Base-by-base conservation (phyloP, 2,329 filamentous ascomycete species). In the Taxawa tesnikishii region DNA sequence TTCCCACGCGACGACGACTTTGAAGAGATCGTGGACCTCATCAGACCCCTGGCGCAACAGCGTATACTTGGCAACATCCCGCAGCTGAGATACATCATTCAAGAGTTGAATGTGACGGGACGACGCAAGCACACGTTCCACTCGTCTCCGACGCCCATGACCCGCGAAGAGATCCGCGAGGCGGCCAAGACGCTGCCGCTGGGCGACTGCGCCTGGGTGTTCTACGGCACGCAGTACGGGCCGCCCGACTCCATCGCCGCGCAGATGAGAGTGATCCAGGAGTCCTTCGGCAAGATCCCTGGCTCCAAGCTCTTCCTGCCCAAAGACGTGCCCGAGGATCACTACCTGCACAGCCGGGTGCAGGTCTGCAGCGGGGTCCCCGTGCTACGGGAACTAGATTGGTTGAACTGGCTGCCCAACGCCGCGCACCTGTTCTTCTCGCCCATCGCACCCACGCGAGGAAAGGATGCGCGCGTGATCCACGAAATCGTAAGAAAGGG, bases 331-430 rank as follows among this genome's bases (percentile, higher is more conserved):
- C 45, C 48, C 2, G 43, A 53, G 9, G 46, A 54, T 28, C 26
- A 34, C 2, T 43, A 42, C 42, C 51, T 38, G 10, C 54, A 45
- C 39, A 58, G 39, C 7, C 37, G 46, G 6, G 31, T 41, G 34
- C 33, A 45, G 13, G 46, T 41, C 1, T 28, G 44, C 1, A 42
- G 45, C 27, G 54, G 55, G 10, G 51, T 55, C 15, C 55, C 53
- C 2, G 46, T 43, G 5, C 43, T 51, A 5, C 46, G 47, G 4
- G 59, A 59, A 37, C 46, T 62, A 9, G 49, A 51, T 33, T 65
- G 60, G 60, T 49, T 65, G 3, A 62, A 68, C 45, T 72, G 67
- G 67, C 46, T 63, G 6, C 64, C 65, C 3, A 70, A 70, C 42
- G 66, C 62, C 4, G 57, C 59, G 0, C 66, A 70, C 41, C 41